Percentiles rank a stretch among this genome's conserved stretches.
These are phyloP conservation scores for Gossypium ekmanianum DNA, from an alignment of 345 rosid species.

Conservation along the genomic window DNA sequence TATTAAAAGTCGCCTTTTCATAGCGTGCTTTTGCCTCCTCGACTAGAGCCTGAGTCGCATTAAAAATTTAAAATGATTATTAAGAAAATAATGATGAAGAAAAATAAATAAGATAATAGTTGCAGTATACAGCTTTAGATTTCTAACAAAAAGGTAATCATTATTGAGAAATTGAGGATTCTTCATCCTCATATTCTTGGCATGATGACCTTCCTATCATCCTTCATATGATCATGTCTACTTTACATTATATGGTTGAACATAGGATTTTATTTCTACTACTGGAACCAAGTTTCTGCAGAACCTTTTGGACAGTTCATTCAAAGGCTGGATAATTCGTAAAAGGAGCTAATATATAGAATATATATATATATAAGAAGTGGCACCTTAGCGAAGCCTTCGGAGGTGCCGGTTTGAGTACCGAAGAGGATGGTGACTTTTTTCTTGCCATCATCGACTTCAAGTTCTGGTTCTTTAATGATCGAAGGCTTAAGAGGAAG, in stretches of 20 bases:
- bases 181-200: too few species aligned
- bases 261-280: too few species aligned
- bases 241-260: too few species aligned
- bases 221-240: too few species aligned
- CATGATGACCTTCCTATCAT: too few species aligned
- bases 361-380: not conserved
- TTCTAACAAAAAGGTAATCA: too few species aligned
- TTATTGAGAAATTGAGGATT: too few species aligned
- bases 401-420: conserved; percentile 95
- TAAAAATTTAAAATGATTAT: not conserved
- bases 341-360: not conserved
- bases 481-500: conserved; percentile 52
- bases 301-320: too few species aligned
- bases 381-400: conserved; percentile 89
- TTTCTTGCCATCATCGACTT: conserved; percentile 68
- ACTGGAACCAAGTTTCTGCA: too few species aligned
- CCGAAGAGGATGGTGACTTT: conserved; percentile 85
- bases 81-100: not conserved
- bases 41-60: conserved; percentile 42
- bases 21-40: conserved; percentile 91
- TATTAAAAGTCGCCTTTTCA: conserved; percentile 69
- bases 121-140: too few species aligned
- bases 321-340: too few species aligned
- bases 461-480: conserved; percentile 52
- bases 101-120: not conserved